phyloP scores from a whole-genome alignment of 1,284 basidiomycete genomes.

The Sutorius eximius region DNA sequence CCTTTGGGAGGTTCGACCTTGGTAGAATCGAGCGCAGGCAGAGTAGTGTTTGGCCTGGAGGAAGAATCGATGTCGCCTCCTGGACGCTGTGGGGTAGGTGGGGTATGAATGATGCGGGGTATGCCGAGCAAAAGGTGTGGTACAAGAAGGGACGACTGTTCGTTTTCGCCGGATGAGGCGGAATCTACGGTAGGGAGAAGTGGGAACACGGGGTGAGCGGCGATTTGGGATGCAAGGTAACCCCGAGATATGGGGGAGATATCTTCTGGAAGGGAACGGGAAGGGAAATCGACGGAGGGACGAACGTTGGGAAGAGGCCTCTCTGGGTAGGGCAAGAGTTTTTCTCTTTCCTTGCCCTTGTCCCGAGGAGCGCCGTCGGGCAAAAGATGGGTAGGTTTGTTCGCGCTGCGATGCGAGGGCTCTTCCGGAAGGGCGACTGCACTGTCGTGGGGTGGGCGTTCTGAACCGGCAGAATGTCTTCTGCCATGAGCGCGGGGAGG shows the following conservation, averaged over 20 bases:
- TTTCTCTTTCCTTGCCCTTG: slow-evolving; percentile 34
- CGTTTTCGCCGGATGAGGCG: slow-evolving; percentile 25
- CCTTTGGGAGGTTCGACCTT: slow-evolving; percentile 15
- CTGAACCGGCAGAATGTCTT: slow-evolving; percentile 32
- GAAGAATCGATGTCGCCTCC: slow-evolving; percentile 15
- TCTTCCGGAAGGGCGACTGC: slow-evolving; percentile 37
- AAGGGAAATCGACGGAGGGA: slow-evolving; percentile 17
- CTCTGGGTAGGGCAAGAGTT: not conserved
- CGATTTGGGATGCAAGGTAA: slow-evolving; percentile 12
- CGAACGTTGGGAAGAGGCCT: slow-evolving; percentile 2
- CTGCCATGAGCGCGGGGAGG: slow-evolving; percentile 27
- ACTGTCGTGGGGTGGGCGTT: slow-evolving; percentile 33
- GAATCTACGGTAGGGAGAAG: slow-evolving; percentile 31
- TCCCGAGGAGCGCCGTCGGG: slow-evolving; percentile 17
- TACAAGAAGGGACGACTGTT: slow-evolving; percentile 7
- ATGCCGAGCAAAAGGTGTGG: slow-evolving; percentile 22
- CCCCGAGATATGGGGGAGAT: slow-evolving; percentile 15
- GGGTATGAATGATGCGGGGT: slow-evolving; percentile 43
- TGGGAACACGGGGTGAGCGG: slow-evolving; percentile 3
- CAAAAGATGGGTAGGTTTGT: slow-evolving; percentile 13
- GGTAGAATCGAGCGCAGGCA: slow-evolving; percentile 10
- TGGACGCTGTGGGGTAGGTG: slow-evolving; percentile 42
- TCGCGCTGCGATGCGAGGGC: slow-evolving; percentile 9
- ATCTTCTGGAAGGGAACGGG: slow-evolving; percentile 24
- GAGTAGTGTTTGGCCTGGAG: slow-evolving; percentile 1